Evolutionary conservation across 257 asterid genomes (phyloP).

Genomic region (Craterostigma plantagineum): DNA sequence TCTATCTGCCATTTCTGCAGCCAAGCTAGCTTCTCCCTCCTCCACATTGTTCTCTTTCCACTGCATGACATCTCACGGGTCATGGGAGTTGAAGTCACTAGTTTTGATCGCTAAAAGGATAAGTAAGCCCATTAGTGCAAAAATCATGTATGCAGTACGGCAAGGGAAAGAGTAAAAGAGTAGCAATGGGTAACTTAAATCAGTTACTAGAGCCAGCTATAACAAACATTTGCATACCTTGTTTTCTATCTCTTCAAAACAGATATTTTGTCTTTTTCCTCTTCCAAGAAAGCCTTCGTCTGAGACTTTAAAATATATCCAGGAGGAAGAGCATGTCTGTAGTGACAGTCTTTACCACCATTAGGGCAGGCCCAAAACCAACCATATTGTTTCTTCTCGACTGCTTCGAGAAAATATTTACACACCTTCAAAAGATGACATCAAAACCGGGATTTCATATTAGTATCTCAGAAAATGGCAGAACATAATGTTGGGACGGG

Average conservation of each 20-base stretch:
- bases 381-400: slow-evolving; percentile 96
- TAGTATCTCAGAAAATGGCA: not conserved
- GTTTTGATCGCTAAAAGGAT: slow-evolving; percentile 56
- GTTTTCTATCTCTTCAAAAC: slow-evolving; percentile 90
- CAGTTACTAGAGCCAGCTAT: not conserved
- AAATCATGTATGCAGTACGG: not conserved
- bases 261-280: slow-evolving; percentile 57
- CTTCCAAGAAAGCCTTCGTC: slow-evolving; percentile 91
- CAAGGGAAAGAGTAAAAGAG: not conserved
- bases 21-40: slow-evolving; percentile 70
- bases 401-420: slow-evolving; percentile 26
- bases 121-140: slow-evolving; percentile 8
- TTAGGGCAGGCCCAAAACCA: slow-evolving; percentile 98
- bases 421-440: slow-evolving; percentile 9
- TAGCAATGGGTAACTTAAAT: not conserved
- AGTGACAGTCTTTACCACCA: slow-evolving; percentile 78
- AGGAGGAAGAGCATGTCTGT: slow-evolving; percentile 95
- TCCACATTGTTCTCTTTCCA: slow-evolving; percentile 80
- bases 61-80: slow-evolving; percentile 62
- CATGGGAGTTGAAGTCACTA: slow-evolving; percentile 65
- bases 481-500: no score
- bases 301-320: slow-evolving; percentile 85
- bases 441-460: not conserved
- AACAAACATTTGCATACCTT: slow-evolving; percentile 28
- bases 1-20: slow-evolving; percentile 78